Evolutionary conservation across 23 red algal genomes (phyloP).

Genomic region (Gracilariopsis chorda): DNA sequence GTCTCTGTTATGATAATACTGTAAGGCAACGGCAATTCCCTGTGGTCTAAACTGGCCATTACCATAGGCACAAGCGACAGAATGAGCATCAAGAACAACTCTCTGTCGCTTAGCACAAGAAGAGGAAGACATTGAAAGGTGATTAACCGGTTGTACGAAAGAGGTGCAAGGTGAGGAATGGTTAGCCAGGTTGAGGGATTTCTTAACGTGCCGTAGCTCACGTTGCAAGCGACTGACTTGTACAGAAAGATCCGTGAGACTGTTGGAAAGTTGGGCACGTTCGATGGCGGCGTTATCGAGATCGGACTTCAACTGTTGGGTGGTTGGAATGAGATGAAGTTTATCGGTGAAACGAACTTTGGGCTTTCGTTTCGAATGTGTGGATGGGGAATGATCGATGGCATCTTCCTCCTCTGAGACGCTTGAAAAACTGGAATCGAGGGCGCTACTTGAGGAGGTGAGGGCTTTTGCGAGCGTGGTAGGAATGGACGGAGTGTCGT

Average conservation of each 20-base stretch:
- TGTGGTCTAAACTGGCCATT: slow-evolving; percentile 12
- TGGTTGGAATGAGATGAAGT: slow-evolving; percentile 18
- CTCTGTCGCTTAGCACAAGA: background rate
- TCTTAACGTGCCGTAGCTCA: slow-evolving; percentile 7
- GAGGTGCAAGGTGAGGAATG: background rate
- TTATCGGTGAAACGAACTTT: slow-evolving; percentile 16
- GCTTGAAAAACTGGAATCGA: background rate
- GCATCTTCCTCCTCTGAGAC: background rate
- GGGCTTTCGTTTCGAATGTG: background rate
- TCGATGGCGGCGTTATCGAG: background rate
- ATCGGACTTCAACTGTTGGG: slow-evolving; percentile 1
- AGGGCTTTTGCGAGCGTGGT: background rate
- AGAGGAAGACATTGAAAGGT: background rate
- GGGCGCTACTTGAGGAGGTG: background rate
- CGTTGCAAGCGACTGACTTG: slow-evolving; percentile 1
- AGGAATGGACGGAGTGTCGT: background rate
- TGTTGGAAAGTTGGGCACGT: background rate
- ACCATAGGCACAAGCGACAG: background rate
- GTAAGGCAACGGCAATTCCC: slow-evolving; percentile 1
- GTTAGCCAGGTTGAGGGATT: background rate
- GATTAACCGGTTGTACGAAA: background rate
- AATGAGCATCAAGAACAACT: slow-evolving; percentile 33
- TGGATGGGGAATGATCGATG: background rate
- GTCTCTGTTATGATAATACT: background rate
- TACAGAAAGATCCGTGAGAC: slow-evolving; percentile 6